Conservation (phyloP, 306 rosid genomes). For the Gastrolobium bilobum region DNA sequence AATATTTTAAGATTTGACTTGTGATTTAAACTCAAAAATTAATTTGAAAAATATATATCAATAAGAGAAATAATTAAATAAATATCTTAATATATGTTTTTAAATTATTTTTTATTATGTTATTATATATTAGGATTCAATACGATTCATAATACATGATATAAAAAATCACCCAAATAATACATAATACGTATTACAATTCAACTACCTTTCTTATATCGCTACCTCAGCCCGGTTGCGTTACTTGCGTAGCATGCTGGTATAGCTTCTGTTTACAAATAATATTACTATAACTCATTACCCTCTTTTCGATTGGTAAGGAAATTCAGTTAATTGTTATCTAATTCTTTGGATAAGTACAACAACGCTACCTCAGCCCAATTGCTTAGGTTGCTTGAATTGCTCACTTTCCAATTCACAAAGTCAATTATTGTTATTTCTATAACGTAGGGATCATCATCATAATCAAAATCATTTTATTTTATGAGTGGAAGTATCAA, state of each 20-base stretch:
- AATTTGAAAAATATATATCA: too few species aligned
- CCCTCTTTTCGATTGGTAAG: slow-evolving; percentile 34
- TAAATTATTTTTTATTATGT: too few species aligned
- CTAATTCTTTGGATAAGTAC: slow-evolving; percentile 32
- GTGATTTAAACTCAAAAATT: too few species aligned
- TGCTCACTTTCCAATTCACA: slow-evolving; percentile 32
- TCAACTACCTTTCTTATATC: background rate
- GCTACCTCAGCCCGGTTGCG: slow-evolving; percentile 37
- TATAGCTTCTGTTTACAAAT: background rate
- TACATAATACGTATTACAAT: too few species aligned
- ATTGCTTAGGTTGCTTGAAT: slow-evolving; percentile 23
- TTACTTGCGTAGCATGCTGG: slow-evolving; percentile 36
- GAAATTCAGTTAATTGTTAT: slow-evolving; percentile 20
- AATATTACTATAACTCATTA: background rate
- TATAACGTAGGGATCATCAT: background rate
- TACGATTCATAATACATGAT: too few species aligned
- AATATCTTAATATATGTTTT: too few species aligned
- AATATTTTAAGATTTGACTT: too few species aligned
- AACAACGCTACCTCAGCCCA: background rate
- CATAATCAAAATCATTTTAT: background rate
- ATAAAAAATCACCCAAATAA: too few species aligned
- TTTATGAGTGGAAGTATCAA: too few species aligned
- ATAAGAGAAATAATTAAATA: too few species aligned
- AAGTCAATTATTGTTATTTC: background rate
- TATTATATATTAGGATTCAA: too few species aligned